Base-by-base conservation (phyloP, 2,329 filamentous ascomycete species). In the Coniochaeta hoffmannii region DNA sequence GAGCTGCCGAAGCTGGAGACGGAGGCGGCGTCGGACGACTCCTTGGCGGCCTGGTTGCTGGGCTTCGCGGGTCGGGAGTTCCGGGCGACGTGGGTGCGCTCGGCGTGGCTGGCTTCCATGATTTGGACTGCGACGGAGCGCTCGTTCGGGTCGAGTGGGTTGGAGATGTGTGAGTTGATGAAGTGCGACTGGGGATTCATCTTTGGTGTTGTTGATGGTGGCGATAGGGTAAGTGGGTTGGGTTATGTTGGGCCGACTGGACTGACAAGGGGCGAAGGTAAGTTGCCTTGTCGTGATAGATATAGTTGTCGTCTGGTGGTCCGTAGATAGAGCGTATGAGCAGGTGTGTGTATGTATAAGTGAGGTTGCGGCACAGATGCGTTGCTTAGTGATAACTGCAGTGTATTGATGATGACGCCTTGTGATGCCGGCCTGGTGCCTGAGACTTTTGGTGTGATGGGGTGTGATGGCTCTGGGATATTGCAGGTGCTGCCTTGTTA, bases 1-100 rank as follows among this genome's bases (percentile, higher is more conserved):
- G 56, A 60, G 60, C 61, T 65, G 32, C 59, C 58, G 56, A 65
- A 62, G 58, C 57, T 61, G 34, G 60, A 56, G 49, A 65, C 38
- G 24, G 66, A 69, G 36, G 64, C 60, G 7, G 56, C 57, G 60
- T 65, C 64, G 26, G 49, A 32, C 10, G 49, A 54, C 22, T 59
- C 56, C n/a, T 44, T 50, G 34, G n/a, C 28, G 44, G 53, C 38
- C 7, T 24, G 31, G 28, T 50, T 41, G 52, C 41, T 19, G 38
- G 41, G 41, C 38, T 24, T 52, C 50, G 26, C 54, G 36, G 51
- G 35, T 53, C 14, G 31, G 52, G 41, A 30, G 34, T 5, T 14
- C n/a, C n/a, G n/a, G 46, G 53, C 50, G 26, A 54, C 44, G 34
- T 55, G 54, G 49, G 56, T 54, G 26, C 53, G 41, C 11, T 41